Conservation (phyloP, 306 rosid genomes). For the Leucaena leucocephala region DNA sequence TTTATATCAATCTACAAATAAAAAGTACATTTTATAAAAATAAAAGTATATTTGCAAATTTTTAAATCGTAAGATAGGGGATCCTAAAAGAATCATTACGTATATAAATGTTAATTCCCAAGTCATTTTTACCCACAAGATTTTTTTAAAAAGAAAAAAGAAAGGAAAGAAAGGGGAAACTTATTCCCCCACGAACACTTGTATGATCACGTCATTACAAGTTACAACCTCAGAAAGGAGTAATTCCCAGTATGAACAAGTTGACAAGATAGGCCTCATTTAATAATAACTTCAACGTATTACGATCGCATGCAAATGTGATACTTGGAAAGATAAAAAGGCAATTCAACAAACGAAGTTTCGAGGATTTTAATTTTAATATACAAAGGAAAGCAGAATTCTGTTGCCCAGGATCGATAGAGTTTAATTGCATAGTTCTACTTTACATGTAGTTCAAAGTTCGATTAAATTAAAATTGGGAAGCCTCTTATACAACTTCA, state of each 20-base stretch:
- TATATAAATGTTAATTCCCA: neutral
- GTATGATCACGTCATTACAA: neutral
- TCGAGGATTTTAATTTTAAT: neutral
- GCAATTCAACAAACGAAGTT: neutral
- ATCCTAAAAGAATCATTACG: neutral
- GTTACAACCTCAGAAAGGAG: neutral
- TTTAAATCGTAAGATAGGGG: neutral
- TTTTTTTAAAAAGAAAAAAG: neutral
- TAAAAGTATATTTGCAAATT: neutral
- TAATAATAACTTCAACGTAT: neutral
- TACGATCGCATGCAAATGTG: slow-evolving; percentile 1
- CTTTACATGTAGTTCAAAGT: neutral
- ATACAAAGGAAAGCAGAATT: neutral
- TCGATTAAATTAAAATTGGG: neutral
- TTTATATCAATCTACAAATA: neutral
- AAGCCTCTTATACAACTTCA: neutral
- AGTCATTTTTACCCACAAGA: neutral
- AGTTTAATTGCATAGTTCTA: neutral
- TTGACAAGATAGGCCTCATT: neutral
- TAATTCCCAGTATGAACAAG: neutral
- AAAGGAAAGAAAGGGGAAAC: neutral
- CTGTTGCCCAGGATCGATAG: neutral
- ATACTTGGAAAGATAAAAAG: neutral
- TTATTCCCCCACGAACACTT: neutral
- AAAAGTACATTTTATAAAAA: neutral